Evolutionary conservation across 75 land plant species (phyloP), one percentile per base, ranked within the genome.

Genomic region (Pinus albicaulis): DNA sequence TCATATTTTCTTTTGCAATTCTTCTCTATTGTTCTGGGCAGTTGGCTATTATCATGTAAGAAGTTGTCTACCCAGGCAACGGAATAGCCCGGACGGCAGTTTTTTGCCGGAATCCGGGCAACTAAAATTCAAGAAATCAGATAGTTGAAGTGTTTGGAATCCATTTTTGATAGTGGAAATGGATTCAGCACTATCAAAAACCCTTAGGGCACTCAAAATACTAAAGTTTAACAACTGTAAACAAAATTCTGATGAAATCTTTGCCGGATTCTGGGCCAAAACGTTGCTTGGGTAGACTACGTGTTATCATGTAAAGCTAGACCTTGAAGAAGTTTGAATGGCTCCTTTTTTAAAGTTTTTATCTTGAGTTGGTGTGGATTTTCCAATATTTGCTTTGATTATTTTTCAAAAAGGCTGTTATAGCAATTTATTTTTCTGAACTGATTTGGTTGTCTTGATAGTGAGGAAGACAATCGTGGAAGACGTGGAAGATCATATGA

Each of bases 381-480:
- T 20, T 25, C 17, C 22, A 17, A 52, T 73, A 20, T 41, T 77
- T 15, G 25, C n/a, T 75, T 57, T 59, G 23, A 59, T 17, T 59
- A 66, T 73, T 60, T 79, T 71, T 38, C 8, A 68, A 38, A 68
- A 68, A 41, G 13, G 66, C 36, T 31, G 25, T 63, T 63, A 48
- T 52, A 15, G 22, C 56, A n/a, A 61, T 53, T 71, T 68, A 0
- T 5, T 41, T 72, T 74, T 58, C 62, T 58, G 75, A 59, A 74
- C 23, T 71, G n/a, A 48, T 48, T 41, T 68, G 71, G 23, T 41
- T 68, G 13, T 68, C 20, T 68, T 68, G 8, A 68, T 79, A 93
- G 95, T 76, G 95, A 92, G 31, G 98, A 96, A 15, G 93, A 96
- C 69, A 88, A 90, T 76, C 92, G 99, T 76, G 92, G 93, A 59